These are phyloP conservation scores for Cephaloascus albidus DNA, from an alignment of 805 yeast genomes.

Conservation along the genomic window DNA sequence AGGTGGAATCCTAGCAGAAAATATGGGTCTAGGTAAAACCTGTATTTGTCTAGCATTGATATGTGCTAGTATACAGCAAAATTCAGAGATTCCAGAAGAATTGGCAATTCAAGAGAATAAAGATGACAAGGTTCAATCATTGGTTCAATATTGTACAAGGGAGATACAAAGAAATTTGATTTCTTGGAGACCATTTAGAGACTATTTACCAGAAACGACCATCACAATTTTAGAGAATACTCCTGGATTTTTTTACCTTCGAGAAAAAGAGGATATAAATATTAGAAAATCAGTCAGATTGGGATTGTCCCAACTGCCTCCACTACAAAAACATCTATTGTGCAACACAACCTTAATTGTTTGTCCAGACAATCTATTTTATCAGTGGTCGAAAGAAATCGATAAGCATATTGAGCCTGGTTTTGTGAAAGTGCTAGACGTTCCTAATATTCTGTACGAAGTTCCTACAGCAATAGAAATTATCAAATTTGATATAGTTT, in stretches of 20 bases:
- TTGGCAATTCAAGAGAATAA: slow-evolving; percentile 9
- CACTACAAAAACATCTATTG: slow-evolving; percentile 23
- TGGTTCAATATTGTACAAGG: slow-evolving; percentile 30
- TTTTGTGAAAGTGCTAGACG: slow-evolving; percentile 23
- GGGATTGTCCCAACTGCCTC: slow-evolving; percentile 9
- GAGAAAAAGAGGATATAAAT: slow-evolving; percentile 2
- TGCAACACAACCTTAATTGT: slow-evolving; percentile 49
- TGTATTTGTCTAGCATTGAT: slow-evolving; percentile 49
- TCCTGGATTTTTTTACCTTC: slow-evolving; percentile 38
- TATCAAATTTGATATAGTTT: slow-evolving; percentile 39
- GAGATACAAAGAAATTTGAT: slow-evolving; percentile 36
- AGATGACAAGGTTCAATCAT: slow-evolving; percentile 7
- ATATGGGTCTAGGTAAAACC: slow-evolving; percentile 64
- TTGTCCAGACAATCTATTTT: slow-evolving; percentile 57
- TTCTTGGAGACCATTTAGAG: slow-evolving; percentile 45
- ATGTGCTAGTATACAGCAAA: slow-evolving; percentile 43
- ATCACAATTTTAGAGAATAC: slow-evolving; percentile 17
- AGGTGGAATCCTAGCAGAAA: slow-evolving; percentile 59
- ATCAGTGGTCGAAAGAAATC: slow-evolving; percentile 57
- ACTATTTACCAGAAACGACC: slow-evolving; percentile 36
- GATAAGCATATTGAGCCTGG: slow-evolving; percentile 39
- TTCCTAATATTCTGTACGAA: slow-evolving; percentile 7
- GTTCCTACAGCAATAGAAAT: slow-evolving; percentile 24
- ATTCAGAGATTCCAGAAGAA: slow-evolving; percentile 33
- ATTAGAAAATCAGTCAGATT: slow-evolving; percentile 10